These are phyloP conservation scores for Aspergillus neoniger DNA, from an alignment of 2,329 filamentous ascomycete genomes.

Conservation along the genomic window DNA sequence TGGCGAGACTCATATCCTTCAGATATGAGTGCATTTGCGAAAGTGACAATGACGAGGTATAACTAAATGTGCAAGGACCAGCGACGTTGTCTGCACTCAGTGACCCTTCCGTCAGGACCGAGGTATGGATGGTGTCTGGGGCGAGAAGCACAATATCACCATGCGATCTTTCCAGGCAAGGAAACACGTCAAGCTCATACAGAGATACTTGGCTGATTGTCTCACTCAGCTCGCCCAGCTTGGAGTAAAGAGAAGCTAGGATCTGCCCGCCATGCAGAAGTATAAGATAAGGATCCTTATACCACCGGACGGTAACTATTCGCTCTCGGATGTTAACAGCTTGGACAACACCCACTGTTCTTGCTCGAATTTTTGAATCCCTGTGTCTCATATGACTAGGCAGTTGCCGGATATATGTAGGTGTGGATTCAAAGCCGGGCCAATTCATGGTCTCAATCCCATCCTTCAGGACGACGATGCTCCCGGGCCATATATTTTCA, in stretches of 20 bases:
- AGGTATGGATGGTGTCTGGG: slow-evolving; percentile 30
- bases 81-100: neutral
- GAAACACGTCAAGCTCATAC: slow-evolving; percentile 58
- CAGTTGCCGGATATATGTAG: neutral
- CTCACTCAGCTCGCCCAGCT: slow-evolving; percentile 46
- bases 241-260: slow-evolving; percentile 44
- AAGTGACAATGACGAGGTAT: slow-evolving; percentile 17
- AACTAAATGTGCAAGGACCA: slow-evolving; percentile 20
- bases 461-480: slow-evolving; percentile 55
- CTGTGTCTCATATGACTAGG: neutral
- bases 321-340: slow-evolving; percentile 57
- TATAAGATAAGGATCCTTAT: slow-evolving; percentile 41
- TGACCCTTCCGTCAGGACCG: neutral
- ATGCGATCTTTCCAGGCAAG: slow-evolving; percentile 51
- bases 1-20: slow-evolving; percentile 18
- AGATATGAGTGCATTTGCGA: slow-evolving; percentile 17
- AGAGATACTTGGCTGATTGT: slow-evolving; percentile 56
- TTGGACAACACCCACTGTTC: slow-evolving; percentile 59
- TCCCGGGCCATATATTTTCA: slow-evolving; percentile 60
- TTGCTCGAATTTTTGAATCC: slow-evolving; percentile 31
- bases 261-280: slow-evolving; percentile 34
- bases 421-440: neutral
- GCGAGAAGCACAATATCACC: slow-evolving; percentile 57
- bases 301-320: slow-evolving; percentile 60
- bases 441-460: slow-evolving; percentile 24